Conservation (phyloP, 2,329 filamentous ascomycete genomes). For the Colletotrichum musae region DNA sequence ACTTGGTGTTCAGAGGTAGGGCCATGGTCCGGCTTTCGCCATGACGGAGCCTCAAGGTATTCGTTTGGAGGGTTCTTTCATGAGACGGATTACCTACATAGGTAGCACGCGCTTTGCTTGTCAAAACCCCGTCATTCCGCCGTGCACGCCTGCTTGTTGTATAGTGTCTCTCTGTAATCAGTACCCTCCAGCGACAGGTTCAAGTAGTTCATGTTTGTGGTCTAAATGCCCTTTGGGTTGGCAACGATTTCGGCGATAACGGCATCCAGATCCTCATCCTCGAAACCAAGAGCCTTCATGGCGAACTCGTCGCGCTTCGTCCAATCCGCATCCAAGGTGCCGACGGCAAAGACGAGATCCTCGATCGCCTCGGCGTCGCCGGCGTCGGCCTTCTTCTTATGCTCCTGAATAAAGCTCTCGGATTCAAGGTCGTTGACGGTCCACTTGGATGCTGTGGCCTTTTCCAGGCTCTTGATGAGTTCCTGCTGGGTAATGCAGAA, state of each 20-base stretch:
- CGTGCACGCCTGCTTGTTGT: background rate
- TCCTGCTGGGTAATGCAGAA: conserved; percentile 56
- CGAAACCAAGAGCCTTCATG: conserved; percentile 62
- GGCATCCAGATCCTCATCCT: conserved; percentile 62
- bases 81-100: no score
- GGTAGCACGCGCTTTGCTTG: no score
- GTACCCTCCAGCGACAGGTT: background rate
- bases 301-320: conserved; percentile 59
- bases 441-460: conserved; percentile 51
- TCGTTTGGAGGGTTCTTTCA: no score
- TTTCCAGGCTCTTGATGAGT: conserved; percentile 51
- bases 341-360: conserved; percentile 65
- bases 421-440: conserved; percentile 52
- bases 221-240: conserved; percentile 3
- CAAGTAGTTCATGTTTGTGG: no score
- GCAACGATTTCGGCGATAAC: conserved; percentile 55
- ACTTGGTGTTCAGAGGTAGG: conserved; percentile 4
- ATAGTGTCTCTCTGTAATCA: background rate
- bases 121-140: no score
- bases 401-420: conserved; percentile 55
- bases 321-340: conserved; percentile 64
- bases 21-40: no score
- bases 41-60: no score
- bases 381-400: conserved; percentile 54
- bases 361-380: conserved; percentile 57